Percentiles rank a stretch among this genome's conserved stretches.
Evolutionary conservation across 805 yeast species (phyloP).

Genomic region (Middelhovenomyces tepae): DNA sequence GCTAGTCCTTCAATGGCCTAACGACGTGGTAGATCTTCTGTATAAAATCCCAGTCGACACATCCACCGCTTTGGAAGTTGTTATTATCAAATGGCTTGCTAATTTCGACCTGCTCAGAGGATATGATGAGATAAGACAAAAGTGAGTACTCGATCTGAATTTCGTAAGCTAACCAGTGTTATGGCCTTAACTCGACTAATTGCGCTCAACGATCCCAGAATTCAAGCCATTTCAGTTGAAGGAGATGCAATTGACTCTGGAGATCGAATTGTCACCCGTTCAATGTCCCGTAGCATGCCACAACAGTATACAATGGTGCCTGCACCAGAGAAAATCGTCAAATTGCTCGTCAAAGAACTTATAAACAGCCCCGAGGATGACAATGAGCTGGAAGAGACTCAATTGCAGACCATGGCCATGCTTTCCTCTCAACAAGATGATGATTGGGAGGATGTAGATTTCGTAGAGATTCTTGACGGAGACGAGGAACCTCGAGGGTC

Average conservation of each 20-base stretch:
- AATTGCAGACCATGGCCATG: no score
- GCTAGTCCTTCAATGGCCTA: conserved; percentile 53
- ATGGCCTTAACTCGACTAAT: conserved; percentile 63
- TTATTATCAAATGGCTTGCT: conserved; percentile 74
- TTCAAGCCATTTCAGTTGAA: conserved; percentile 50
- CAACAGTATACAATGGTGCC: conserved; percentile 55
- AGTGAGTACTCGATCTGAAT: conserved; percentile 14
- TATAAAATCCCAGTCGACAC: conserved; percentile 27
- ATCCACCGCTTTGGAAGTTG: conserved; percentile 40
- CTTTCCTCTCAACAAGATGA: no score
- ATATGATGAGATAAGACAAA: conserved; percentile 54
- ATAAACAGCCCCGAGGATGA: no score
- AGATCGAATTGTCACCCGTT: conserved; percentile 72
- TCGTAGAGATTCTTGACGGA: no score
- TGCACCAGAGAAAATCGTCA: conserved; percentile 63
- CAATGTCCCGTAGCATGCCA: conserved; percentile 64
- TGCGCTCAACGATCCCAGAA: conserved; percentile 44
- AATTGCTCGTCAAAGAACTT: conserved; percentile 61
- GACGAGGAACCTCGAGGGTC: no score
- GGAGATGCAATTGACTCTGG: conserved; percentile 63
- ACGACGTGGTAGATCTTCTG: conserved; percentile 56
- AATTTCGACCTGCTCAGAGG: conserved; percentile 79
- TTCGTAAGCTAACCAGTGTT: conserved; percentile 34
- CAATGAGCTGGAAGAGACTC: no score
- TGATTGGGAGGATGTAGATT: no score